Evolutionary conservation across 2,329 filamentous ascomycete species (phyloP).

Genomic region (Chalaropsis ovoidea): DNA sequence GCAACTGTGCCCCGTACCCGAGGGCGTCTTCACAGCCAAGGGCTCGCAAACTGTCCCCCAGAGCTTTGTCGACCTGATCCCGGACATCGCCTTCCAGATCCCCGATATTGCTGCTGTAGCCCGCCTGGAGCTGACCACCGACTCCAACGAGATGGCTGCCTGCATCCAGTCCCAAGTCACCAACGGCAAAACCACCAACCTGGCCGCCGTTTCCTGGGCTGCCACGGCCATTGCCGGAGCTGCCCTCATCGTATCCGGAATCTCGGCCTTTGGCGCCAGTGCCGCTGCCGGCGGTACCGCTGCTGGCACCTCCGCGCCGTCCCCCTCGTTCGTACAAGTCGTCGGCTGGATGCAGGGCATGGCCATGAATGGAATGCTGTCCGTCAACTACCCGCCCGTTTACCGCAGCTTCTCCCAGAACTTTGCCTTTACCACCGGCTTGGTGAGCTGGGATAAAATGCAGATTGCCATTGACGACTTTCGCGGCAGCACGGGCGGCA

Average conservation of each 20-base stretch:
- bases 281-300: conserved; percentile 43
- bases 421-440: conserved; percentile 80
- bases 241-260: conserved; percentile 62
- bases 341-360: conserved; percentile 87
- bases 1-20: conserved; percentile 76
- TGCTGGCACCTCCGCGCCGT: conserved; percentile 45
- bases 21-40: conserved; percentile 60
- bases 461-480: conserved; percentile 78
- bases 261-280: conserved; percentile 56
- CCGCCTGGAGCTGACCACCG: conserved; percentile 60
- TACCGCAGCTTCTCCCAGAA: conserved; percentile 88
- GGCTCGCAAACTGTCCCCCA: conserved; percentile 63
- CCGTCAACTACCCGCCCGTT: conserved; percentile 73
- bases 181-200: conserved; percentile 74
- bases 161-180: conserved; percentile 73
- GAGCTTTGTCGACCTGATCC: conserved; percentile 63
- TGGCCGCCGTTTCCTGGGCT: conserved; percentile 70
- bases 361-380: conserved; percentile 93
- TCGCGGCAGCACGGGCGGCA: conserved; percentile 69
- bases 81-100: conserved; percentile 77
- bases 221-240: conserved; percentile 79
- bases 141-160: conserved; percentile 51
- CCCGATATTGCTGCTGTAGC: conserved; percentile 84
- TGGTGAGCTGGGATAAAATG: conserved; percentile 73
- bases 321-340: conserved; percentile 76